Evolutionary conservation across 495 filamentous ascomycete species (phyloP).

Genomic region (Neurospora sublineolata): DNA sequence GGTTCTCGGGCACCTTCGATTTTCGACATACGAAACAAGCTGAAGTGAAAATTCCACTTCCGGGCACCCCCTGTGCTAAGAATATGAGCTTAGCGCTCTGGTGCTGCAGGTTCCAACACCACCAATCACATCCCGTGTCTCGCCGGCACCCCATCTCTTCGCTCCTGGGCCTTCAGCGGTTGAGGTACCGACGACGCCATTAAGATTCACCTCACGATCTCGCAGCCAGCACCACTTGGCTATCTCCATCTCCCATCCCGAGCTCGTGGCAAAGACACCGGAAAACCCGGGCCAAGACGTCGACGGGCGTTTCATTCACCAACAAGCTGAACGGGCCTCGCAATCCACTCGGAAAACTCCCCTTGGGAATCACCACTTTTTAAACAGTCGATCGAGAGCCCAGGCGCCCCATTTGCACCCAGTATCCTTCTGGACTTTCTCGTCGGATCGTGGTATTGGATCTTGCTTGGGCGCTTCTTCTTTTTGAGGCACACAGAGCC

Average conservation of each 20-base stretch:
- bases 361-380: not conserved
- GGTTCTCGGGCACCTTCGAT: not conserved
- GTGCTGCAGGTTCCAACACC: constrained; percentile 15
- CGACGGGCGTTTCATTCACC: not conserved
- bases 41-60: not conserved
- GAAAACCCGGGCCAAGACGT: not conserved
- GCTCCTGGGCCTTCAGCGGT: constrained; percentile 13
- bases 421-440: not conserved
- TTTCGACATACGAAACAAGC: not conserved
- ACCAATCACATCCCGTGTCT: constrained; percentile 17
- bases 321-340: not conserved
- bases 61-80: constrained; percentile 15
- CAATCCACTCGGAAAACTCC: not conserved
- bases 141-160: not conserved
- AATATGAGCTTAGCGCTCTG: constrained; percentile 27
- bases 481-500: not conserved
- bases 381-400: not conserved
- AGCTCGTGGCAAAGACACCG: not conserved
- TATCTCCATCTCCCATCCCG: not conserved
- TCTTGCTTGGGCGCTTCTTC: not conserved
- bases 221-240: not conserved
- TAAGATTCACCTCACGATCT: constrained; percentile 11
- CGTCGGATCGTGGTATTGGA: not conserved
- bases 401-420: not conserved
- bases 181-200: constrained; percentile 16